These are phyloP conservation scores for Hippophae rhamnoides DNA, from an alignment of 306 rosid genomes.

Conservation along the genomic window DNA sequence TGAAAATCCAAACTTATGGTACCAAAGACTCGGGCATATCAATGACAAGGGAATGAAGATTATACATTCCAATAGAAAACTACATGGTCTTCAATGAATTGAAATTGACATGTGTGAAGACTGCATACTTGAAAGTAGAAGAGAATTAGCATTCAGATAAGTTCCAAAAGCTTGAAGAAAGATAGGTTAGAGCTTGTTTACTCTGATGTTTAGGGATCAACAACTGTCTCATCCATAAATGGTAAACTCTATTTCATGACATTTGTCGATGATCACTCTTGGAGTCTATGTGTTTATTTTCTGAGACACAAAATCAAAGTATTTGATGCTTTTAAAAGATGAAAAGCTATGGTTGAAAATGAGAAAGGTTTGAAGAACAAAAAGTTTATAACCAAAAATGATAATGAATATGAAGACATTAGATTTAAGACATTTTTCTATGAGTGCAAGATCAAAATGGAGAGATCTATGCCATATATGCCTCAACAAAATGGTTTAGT, in stretches of 20 bases:
- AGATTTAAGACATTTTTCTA: too few species aligned
- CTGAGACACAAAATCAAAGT: background rate
- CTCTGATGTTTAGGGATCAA: background rate
- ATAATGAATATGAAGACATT: too few species aligned
- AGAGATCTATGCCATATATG: too few species aligned
- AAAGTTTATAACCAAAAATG: too few species aligned
- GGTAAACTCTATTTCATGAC: background rate
- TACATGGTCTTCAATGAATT: too few species aligned
- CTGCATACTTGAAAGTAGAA: background rate
- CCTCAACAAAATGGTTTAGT: too few species aligned
- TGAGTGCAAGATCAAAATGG: too few species aligned
- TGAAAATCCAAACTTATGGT: background rate
- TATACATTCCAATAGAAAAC: too few species aligned
- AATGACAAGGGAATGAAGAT: background rate
- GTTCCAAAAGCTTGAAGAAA: background rate
- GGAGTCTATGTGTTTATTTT: background rate
- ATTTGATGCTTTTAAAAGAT: too few species aligned
- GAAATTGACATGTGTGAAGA: background rate
- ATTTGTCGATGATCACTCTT: background rate
- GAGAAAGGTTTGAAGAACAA: too few species aligned
- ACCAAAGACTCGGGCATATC: background rate
- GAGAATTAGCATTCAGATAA: background rate
- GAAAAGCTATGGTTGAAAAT: too few species aligned
- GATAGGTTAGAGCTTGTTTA: background rate
- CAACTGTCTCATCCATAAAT: background rate